Conservation (phyloP, 2,329 filamentous ascomycete species). For the Hymenoscyphus fraxineus region DNA sequence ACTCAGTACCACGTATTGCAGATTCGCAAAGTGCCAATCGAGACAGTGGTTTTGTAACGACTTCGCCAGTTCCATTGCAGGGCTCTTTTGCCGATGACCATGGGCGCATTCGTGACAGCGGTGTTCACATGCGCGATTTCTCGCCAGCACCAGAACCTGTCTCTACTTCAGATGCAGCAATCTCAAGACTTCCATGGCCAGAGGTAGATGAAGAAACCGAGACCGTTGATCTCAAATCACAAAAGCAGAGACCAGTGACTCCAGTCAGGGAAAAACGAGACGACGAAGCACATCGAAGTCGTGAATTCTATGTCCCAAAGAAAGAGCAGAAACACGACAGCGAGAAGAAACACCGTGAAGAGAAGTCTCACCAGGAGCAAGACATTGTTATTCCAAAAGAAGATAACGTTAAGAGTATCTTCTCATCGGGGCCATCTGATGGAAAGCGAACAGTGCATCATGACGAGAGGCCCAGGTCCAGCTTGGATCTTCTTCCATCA, state of each 20-base stretch:
- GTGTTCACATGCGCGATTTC: slow-evolving; percentile 51
- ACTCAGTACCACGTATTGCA: slow-evolving; percentile 8
- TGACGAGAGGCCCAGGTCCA: slow-evolving; percentile 12
- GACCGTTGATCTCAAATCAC: slow-evolving; percentile 37
- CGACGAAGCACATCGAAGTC: slow-evolving; percentile 14
- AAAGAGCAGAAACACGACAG: slow-evolving; percentile 3
- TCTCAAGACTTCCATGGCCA: slow-evolving; percentile 38
- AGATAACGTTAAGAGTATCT: slow-evolving; percentile 18
- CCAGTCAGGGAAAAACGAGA: slow-evolving; percentile 16
- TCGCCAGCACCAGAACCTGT: slow-evolving; percentile 32
- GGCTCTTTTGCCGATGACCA: slow-evolving; percentile 25
- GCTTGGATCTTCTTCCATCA: slow-evolving; percentile 20
- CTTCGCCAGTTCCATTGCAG: slow-evolving; percentile 42
- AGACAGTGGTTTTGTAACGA: slow-evolving; percentile 48
- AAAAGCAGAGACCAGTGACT: slow-evolving; percentile 21
- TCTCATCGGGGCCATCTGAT: slow-evolving; percentile 14
- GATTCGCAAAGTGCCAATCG: slow-evolving; percentile 36
- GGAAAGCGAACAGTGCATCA: slow-evolving; percentile 12
- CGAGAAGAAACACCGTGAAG: neutral
- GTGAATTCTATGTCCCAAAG: slow-evolving; percentile 16
- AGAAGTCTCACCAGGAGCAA: slow-evolving; percentile 1
- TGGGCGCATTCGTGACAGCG: slow-evolving; percentile 46
- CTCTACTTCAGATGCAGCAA: slow-evolving; percentile 35
- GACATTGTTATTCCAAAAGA: slow-evolving; percentile 7
- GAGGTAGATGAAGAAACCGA: slow-evolving; percentile 45